phyloP scores from a whole-genome alignment of 495 filamentous ascomycete species.

The Bombardia bombarda region DNA sequence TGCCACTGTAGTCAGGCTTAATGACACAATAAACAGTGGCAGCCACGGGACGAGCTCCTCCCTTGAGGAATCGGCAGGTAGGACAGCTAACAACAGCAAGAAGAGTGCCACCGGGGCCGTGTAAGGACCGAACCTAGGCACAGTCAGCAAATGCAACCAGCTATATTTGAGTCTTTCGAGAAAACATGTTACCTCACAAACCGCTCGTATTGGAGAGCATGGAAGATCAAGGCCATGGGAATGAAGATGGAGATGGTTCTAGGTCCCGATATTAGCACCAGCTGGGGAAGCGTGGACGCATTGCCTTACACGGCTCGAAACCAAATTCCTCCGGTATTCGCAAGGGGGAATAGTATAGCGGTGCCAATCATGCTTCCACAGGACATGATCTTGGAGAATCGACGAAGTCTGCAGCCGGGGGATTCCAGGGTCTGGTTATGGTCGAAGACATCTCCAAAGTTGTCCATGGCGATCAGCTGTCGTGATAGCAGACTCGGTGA shows the following conservation, averaged over 20 bases:
- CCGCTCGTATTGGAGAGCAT: conserved; percentile 10
- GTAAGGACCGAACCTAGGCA: conserved; percentile 12
- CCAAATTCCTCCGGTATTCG: conserved; percentile 12
- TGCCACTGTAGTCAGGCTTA: conserved; percentile 12
- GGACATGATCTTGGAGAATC: conserved; percentile 18
- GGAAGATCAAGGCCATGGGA: conserved; percentile 13
- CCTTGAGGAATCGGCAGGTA: conserved; percentile 6
- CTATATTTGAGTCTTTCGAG: background rate
- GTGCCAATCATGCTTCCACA: conserved; percentile 26
- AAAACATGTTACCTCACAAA: conserved; percentile 10
- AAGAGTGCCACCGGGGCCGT: conserved; percentile 11
- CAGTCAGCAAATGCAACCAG: background rate
- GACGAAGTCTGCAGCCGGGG: background rate
- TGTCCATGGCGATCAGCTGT: conserved; percentile 7
- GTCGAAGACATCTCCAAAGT: background rate
- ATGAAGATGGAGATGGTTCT: conserved; percentile 22
- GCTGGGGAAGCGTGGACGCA: background rate
- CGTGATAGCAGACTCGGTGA: background rate
- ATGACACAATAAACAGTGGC: conserved; percentile 12
- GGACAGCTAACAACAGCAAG: conserved; percentile 12
- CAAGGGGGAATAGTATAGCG: conserved; percentile 22
- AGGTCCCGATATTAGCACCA: conserved; percentile 6
- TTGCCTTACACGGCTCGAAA: conserved; percentile 24
- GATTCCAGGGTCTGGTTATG: background rate
- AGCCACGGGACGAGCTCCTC: conserved; percentile 19